Percentiles rank a stretch among this genome's conserved stretches.
These are phyloP conservation scores for Fusarium protoensiforme DNA, from an alignment of 2,329 filamentous ascomycete genomes.

Conservation along the genomic window DNA sequence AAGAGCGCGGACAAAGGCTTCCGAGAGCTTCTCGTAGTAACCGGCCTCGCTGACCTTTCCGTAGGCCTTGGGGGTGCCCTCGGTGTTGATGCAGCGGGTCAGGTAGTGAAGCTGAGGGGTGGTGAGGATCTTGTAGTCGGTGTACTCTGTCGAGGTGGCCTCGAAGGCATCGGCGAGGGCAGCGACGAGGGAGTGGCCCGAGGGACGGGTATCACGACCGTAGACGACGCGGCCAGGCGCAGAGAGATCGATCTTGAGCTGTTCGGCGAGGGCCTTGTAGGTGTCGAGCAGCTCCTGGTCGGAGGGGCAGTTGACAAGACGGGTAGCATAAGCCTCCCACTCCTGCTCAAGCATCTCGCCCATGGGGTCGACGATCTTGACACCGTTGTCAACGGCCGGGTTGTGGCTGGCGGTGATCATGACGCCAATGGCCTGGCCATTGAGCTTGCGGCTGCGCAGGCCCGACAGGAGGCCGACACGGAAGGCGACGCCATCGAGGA, in stretches of 20 bases:
- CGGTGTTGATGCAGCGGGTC: conserved; percentile 92
- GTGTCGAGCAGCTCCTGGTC: conserved; percentile 80
- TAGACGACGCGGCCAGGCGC: conserved; percentile 84
- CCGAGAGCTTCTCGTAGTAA: conserved; percentile 92
- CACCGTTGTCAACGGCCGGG: conserved; percentile 87
- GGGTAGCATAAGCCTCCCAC: conserved; percentile 91
- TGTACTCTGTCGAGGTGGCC: conserved; percentile 77
- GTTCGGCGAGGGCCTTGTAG: conserved; percentile 79
- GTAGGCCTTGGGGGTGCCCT: conserved; percentile 87
- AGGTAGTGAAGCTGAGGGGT: conserved; percentile 99
- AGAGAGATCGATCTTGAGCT: conserved; percentile 79
- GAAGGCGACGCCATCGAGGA: conserved; percentile 92
- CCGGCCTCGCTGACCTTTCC: conserved; percentile 89
- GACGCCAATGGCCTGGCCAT: conserved; percentile 91
- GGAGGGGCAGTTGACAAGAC: conserved; percentile 84
- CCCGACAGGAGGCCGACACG: conserved; percentile 90
- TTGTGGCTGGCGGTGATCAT: conserved; percentile 98
- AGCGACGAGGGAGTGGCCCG: conserved; percentile 83
- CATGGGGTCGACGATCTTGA: conserved; percentile 97
- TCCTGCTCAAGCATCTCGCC: conserved; percentile 97
- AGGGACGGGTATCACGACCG: conserved; percentile 92
- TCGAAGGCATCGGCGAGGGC: conserved; percentile 84
- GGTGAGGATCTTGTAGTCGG: conserved; percentile 91
- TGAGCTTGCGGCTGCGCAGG: conserved; percentile 88
- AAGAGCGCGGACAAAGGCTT: conserved; percentile 87